A percentile compares a stretch with the other conserved stretches of the same genome.
phyloP scores from a whole-genome alignment of 345 rosid species.

The Diplotaxis tenuifolia region DNA sequence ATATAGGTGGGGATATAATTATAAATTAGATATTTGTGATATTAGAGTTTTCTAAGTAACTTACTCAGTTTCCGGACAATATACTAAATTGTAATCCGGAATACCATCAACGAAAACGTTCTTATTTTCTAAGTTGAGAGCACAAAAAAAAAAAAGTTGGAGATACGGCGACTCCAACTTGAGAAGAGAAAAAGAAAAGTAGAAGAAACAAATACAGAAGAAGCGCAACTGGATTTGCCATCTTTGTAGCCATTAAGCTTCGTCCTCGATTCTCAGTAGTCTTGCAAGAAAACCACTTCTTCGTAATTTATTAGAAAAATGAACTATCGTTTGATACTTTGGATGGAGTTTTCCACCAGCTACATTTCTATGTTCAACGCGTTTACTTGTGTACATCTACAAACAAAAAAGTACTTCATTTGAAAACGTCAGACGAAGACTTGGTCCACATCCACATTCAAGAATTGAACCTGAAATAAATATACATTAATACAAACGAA shows the following conservation, averaged over 20 bases:
- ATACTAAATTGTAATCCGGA: background rate
- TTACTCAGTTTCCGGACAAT: background rate
- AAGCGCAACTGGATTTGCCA: conserved; percentile 5
- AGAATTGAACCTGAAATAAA: background rate
- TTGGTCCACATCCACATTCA: background rate
- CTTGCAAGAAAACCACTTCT: background rate
- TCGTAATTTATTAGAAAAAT: background rate
- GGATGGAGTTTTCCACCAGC: background rate
- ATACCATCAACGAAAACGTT: background rate
- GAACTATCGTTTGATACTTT: background rate
- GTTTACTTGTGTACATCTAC: background rate
- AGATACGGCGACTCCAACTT: conserved; percentile 9
- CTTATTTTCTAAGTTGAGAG: background rate
- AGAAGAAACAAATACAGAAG: conserved; percentile 13
- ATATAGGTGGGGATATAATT: background rate
- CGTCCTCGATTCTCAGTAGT: background rate
- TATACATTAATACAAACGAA: background rate
- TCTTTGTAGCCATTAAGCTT: conserved; percentile 6
- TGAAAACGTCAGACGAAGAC: background rate
- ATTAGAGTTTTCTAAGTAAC: background rate
- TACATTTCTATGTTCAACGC: conserved; percentile 7
- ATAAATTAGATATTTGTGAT: background rate
- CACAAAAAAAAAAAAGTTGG: background rate
- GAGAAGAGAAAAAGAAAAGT: background rate
- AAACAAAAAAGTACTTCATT: background rate